Evolutionary conservation across 139 green algal species (phyloP), one percentile per base, ranked within the genome.

Genomic region (Eudorina sp.): DNA sequence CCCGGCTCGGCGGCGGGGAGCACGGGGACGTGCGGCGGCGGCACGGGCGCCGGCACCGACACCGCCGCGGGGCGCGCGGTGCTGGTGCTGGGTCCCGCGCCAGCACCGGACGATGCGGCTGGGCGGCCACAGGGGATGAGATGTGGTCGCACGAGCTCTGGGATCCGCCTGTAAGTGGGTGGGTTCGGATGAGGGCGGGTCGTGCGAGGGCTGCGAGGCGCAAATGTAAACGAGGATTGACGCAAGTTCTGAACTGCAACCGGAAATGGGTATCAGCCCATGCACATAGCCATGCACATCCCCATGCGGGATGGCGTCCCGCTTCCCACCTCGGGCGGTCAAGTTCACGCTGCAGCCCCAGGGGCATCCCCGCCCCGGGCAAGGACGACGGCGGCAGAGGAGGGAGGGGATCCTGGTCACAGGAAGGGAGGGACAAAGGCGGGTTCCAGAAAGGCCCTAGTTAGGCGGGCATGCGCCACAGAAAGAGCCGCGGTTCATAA

Each of bases 321-420:
- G n/a, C n/a, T n/a, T 5, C 79, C 3, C 55, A 85, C 79, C 79
- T 74, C 29, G 79, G 79, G 8, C 79, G 13, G 5, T 85, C 58
- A 9, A 85, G 79, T 58, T 85, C 55, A 36, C 40, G 58, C n/a
- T 60, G 58, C 40, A 85, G 41, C 13, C 31, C 41, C 38, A 85
- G 43, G 18, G 79, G 58, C 79, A 60, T 5, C 0, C 79, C 79
- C 13, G 79, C 38, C 11, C 79, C 79, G 2, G 58, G 58, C 40
- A 85, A 29, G 18, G 45, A 7, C 1, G 55, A 60, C 6, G 58
- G 7, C 2, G 58, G 48, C 40, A 31, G 27, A 1, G 79, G 58
- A 2, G 58, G 27, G 7, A 29, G 79, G 25, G 58, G 53, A 38
- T 76, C 75, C 75, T 83, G 75, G 21, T 29, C 51, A n/a, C n/a